Conservation (phyloP, 306 rosid species). For the Lablab purpureus region DNA sequence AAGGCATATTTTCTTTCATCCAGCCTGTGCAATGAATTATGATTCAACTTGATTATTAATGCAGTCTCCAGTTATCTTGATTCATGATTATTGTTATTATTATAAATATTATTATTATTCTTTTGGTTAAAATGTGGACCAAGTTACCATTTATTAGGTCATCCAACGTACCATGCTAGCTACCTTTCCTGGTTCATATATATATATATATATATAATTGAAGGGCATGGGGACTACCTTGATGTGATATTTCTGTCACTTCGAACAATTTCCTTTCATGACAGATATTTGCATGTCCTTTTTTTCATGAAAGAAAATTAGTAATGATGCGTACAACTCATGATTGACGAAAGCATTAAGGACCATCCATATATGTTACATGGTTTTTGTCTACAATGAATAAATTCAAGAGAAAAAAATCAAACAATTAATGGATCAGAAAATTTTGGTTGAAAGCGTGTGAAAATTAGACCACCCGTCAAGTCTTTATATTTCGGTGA, state of each 20-base stretch:
- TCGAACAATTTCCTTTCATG: slow-evolving; percentile 22
- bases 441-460: slow-evolving; percentile 40
- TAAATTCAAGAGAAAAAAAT: not conserved
- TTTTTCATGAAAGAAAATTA: slow-evolving; percentile 38
- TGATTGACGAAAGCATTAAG: slow-evolving; percentile 33
- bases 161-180: not conserved
- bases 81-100: not conserved
- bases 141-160: slow-evolving; percentile 21
- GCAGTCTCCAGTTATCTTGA: slow-evolving; percentile 14
- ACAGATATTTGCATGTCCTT: slow-evolving; percentile 41
- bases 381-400: not conserved
- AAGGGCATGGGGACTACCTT: slow-evolving; percentile 46
- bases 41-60: slow-evolving; percentile 41
- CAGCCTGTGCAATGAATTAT: slow-evolving; percentile 17
- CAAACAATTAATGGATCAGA: slow-evolving; percentile 23
- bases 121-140: slow-evolving; percentile 45
- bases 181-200: slow-evolving; percentile 23
- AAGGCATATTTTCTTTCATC: slow-evolving; percentile 12
- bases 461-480: slow-evolving; percentile 35
- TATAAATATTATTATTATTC: not conserved
- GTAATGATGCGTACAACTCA: slow-evolving; percentile 37
- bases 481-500: slow-evolving; percentile 39
- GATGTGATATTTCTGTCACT: slow-evolving; percentile 45
- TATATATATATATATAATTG: slow-evolving; percentile 47
- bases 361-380: slow-evolving; percentile 7